Evolutionary conservation across 371 early-diverging fungal species (phyloP).

Genomic region (Batkoa obscura): DNA sequence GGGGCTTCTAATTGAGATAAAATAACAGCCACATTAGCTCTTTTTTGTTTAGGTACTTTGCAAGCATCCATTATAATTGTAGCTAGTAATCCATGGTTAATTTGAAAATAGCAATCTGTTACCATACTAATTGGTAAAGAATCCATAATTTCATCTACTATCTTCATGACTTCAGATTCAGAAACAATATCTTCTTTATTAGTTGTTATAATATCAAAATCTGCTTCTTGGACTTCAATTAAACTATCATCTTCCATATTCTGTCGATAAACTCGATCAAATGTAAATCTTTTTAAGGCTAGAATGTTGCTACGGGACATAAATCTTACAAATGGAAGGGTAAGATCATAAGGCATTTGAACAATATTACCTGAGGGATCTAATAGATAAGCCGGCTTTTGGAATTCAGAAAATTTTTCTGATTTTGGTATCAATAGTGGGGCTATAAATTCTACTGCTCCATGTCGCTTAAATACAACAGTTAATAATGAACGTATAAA

Average conservation of each 20-base stretch:
- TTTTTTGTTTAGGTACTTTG: constrained; percentile 29
- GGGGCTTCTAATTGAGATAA: constrained; percentile 32
- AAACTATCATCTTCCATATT: constrained; percentile 55
- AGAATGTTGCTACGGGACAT: constrained; percentile 52
- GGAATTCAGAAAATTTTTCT: constrained; percentile 41
- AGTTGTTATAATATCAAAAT: constrained; percentile 75
- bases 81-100: constrained; percentile 35
- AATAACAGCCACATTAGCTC: constrained; percentile 29
- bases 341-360: constrained; percentile 78
- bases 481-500: constrained; percentile 52
- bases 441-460: constrained; percentile 61
- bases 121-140: constrained; percentile 43
- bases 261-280: constrained; percentile 58
- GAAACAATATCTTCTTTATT: constrained; percentile 44
- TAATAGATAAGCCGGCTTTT: constrained; percentile 56
- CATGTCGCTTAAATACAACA: constrained; percentile 69
- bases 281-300: constrained; percentile 64
- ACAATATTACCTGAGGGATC: constrained; percentile 69
- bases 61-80: constrained; percentile 41
- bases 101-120: constrained; percentile 27
- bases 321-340: constrained; percentile 77
- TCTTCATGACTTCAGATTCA: constrained; percentile 78
- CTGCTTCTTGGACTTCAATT: constrained; percentile 60
- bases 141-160: constrained; percentile 66
- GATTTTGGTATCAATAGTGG: constrained; percentile 75